Conservation (phyloP, 2,329 filamentous ascomycete species). For the Paecilomyces dactylethromorphus region DNA sequence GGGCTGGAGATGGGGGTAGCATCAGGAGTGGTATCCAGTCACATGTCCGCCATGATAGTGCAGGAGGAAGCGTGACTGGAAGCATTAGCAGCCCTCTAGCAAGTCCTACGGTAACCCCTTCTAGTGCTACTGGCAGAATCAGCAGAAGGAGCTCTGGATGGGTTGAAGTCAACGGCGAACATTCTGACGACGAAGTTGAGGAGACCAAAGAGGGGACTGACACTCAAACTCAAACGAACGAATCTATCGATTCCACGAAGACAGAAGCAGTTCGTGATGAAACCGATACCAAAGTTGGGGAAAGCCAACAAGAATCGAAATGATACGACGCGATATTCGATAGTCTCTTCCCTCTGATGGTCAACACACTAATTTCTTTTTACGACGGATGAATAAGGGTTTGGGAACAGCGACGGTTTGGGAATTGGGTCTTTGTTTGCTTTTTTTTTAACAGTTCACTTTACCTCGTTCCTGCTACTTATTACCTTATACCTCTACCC, state of each 20-base stretch:
- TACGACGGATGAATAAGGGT: neutral
- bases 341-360: neutral
- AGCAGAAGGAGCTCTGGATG: constrained; percentile 39
- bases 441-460: neutral
- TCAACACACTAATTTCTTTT: neutral
- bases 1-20: constrained; percentile 62
- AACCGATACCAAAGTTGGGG: neutral
- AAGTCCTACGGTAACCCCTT: constrained; percentile 34
- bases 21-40: constrained; percentile 70
- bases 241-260: neutral
- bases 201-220: constrained; percentile 8
- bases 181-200: constrained; percentile 22
- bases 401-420: neutral
- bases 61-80: constrained; percentile 63
- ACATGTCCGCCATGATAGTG: constrained; percentile 75
- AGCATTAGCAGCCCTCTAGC: constrained; percentile 57
- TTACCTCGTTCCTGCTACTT: neutral
- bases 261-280: neutral
- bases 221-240: neutral
- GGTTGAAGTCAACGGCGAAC: constrained; percentile 37
- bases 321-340: neutral
- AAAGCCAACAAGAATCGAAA: neutral
- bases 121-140: constrained; percentile 20
- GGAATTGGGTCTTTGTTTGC: neutral
- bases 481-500: neutral